Evolutionary conservation across 352 stramenopile species (phyloP).

Genomic region (Phytopythium helicoides): DNA sequence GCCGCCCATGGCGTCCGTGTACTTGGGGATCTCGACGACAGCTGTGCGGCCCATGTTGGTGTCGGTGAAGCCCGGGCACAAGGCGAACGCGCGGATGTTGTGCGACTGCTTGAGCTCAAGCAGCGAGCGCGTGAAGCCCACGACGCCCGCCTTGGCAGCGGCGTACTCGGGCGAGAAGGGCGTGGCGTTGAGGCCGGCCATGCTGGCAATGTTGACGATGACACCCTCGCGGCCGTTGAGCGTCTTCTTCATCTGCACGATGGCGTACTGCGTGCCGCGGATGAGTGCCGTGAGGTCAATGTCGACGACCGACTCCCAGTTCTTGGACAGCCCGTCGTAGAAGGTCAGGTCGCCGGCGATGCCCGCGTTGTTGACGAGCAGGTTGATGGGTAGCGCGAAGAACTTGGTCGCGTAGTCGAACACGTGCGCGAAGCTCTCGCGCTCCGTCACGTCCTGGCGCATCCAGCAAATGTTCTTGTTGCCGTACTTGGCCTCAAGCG

Average conservation of each 20-base stretch:
- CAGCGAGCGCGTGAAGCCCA: constrained; percentile 70
- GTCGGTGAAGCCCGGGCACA: constrained; percentile 69
- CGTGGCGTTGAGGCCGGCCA: constrained; percentile 51
- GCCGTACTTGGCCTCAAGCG: constrained; percentile 50
- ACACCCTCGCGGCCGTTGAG: constrained; percentile 61
- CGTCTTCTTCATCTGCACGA: constrained; percentile 56
- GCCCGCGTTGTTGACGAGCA: constrained; percentile 81
- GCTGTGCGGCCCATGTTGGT: constrained; percentile 60
- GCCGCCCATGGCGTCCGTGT: constrained; percentile 55
- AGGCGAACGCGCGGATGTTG: constrained; percentile 69
- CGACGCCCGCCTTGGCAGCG: constrained; percentile 70
- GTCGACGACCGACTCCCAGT: constrained; percentile 65
- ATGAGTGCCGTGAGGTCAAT: constrained; percentile 74
- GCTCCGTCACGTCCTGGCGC: constrained; percentile 70
- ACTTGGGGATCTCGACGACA: constrained; percentile 28
- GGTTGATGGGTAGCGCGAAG: constrained; percentile 60
- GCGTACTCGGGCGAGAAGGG: constrained; percentile 66
- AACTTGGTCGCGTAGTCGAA: constrained; percentile 62
- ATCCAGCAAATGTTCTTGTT: constrained; percentile 55
- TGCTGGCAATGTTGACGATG: constrained; percentile 68
- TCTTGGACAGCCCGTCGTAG: constrained; percentile 28
- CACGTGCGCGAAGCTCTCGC: constrained; percentile 49
- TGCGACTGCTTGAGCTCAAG: constrained; percentile 53
- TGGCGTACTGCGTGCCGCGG: constrained; percentile 63
- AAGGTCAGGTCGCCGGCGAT: constrained; percentile 60